Evolutionary conservation across 106 monocot genomes (phyloP), one percentile per base, ranked within the genome.

Genomic region (Narthecium ossifragum): DNA sequence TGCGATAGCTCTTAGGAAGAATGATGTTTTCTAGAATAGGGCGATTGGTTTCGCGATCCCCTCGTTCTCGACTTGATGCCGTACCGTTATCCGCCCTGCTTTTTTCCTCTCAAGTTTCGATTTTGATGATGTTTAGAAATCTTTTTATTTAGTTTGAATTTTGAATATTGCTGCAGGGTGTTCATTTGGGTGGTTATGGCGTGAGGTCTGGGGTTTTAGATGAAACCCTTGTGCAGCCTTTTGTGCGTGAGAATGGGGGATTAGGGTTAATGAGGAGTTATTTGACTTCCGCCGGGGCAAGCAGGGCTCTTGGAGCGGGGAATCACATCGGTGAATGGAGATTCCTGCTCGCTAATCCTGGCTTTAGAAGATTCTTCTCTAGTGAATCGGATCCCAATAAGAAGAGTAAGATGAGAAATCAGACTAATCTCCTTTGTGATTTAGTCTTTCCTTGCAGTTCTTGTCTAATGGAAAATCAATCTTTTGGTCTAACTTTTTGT

Each of bases 11-110:
- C 14, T 0, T 7, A 6, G 46, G 47, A 20, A 53, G 14, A 7
- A 94, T 94, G 93, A 83, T 72, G 8, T 89, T 86, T 56, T 83
- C 80, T 53, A 76, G 55, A 64, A 64, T 89, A 62, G 71, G 63
- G 5, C 93, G 83, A n/a, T 78, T 77, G 20, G 53, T 86, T 50
- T 66, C 70, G 38, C 76, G 85, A 70, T 80, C 81, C 48, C 46
- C 73, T 11, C 74, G 79, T 40, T 70, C 79, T 41, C 69, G 80
- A 51, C 46, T 73, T 55, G 63, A 59, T 54, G 63, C 2, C n/a
- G 93, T 89, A 49, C 63, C 72, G 22, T 3, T 26, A 56, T 38
- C 43, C 6, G 27, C 17, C 13, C 20, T 46, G 11, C 18, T 21
- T 28, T 36, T 33, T 7, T 14, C 30, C 26, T 59, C 38, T 38